Conservation (phyloP, 2,329 filamentous ascomycete genomes). For the Drechslera avenae region DNA sequence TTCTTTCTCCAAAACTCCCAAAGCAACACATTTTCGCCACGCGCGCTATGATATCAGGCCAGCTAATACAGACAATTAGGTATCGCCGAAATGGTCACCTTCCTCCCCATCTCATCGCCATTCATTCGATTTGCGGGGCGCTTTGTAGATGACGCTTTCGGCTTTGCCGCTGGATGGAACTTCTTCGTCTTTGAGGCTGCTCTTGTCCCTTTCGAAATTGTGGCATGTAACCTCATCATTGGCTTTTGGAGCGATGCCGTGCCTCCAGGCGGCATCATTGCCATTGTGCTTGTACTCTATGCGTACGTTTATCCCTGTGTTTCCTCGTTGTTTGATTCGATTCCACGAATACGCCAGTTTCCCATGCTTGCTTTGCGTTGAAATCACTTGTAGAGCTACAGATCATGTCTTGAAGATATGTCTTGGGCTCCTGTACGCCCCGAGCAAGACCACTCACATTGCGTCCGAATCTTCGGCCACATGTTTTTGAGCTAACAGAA, state of each 20-base stretch:
- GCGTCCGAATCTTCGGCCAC: neutral
- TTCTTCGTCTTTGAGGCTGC: conserved; percentile 74
- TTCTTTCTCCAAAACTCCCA: conserved; percentile 19
- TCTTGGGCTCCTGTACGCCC: neutral
- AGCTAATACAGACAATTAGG: conserved; percentile 37
- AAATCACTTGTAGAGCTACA: neutral
- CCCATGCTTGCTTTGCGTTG: neutral
- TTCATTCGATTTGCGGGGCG: conserved; percentile 79
- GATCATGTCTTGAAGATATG: neutral
- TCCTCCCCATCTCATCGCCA: conserved; percentile 75
- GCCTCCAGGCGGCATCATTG: conserved; percentile 65
- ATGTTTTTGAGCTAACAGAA: conserved; percentile 14
- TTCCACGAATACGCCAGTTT: neutral
- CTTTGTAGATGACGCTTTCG: conserved; percentile 76
- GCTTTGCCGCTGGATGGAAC: conserved; percentile 74
- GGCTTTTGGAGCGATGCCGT: conserved; percentile 59
- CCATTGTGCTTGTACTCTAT: conserved; percentile 63
- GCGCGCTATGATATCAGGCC: conserved; percentile 8
- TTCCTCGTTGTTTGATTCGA: neutral
- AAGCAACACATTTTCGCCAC: conserved; percentile 6
- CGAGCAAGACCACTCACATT: neutral
- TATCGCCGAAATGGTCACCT: conserved; percentile 78
- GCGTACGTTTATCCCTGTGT: conserved; percentile 52
- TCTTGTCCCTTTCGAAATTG: conserved; percentile 70
- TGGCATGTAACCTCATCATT: conserved; percentile 52